Evolutionary conservation across 768 basidiomycete genomes (phyloP), one percentile per base, ranked within the genome.

Genomic region (Boletus huronensis): DNA sequence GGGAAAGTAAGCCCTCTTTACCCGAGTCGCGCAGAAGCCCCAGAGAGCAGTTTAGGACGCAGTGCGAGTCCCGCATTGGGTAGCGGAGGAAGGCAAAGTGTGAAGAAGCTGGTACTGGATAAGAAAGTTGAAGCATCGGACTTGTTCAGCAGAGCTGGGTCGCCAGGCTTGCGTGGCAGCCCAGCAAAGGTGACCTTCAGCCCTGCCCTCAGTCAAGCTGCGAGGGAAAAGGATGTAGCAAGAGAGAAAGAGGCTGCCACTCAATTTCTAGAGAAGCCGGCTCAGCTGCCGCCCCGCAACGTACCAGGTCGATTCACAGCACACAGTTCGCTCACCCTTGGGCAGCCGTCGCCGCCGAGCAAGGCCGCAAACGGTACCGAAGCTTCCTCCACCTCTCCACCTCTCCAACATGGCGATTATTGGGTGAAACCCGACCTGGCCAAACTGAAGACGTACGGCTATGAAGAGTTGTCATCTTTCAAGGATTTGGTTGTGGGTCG

Each of bases 61-160:
- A 82, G 81, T 52, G 73, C 80, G 10, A 85, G 82, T 58, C 84
- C 86, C 1, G 76, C 83, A 5, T 70, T 90, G 46, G 88, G 89
- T 6, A 87, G 81, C 62, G 88, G 82, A 40, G 77, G 72, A 54
- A 77, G 86, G 51, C 83, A 87, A 54, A 96, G 92, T 66, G 91
- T 96, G 54, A 98, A 98, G 77, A 96, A 96, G 67, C 79, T 98
- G 54, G 85, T 93, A 35, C 68, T 97, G 57, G 89, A 93, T 65
- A 93, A 90, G 72, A 92, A 87, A 66, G 76, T 90, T 16, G 87
- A 90, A 48, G 79, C 89, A 26, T 73, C 81, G 25, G 87, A 92
- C 57, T 63, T 92, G 48, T 87, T 91, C 63, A 78, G 81, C 36
- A 75, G 77, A 49, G 68, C 72, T 19, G 74, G 76, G 21, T 72